A percentile compares a stretch with the other conserved stretches of the same genome.
phyloP scores from a whole-genome alignment of 306 rosid genomes.

The Cucurbita ficifolia region DNA sequence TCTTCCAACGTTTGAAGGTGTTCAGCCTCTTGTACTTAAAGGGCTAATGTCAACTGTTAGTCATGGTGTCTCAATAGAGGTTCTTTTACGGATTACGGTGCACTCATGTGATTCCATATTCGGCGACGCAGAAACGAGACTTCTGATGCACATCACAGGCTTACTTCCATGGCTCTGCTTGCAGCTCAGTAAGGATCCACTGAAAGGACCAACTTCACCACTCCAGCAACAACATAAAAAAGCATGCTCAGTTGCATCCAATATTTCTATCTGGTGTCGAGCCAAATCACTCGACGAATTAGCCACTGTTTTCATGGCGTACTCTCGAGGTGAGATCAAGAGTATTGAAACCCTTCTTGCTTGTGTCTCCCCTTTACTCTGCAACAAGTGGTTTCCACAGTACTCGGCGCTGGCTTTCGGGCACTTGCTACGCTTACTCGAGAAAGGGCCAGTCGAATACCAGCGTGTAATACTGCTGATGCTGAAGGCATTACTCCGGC shows the following conservation, averaged over 20 bases:
- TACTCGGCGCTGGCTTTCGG: constrained; percentile 91
- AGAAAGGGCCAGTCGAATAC: constrained; percentile 89
- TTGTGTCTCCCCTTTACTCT: constrained; percentile 78
- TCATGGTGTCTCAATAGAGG: constrained; percentile 83
- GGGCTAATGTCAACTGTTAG: constrained; percentile 91
- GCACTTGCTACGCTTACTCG: constrained; percentile 74
- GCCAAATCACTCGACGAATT: constrained; percentile 84
- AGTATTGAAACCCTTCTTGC: constrained; percentile 68
- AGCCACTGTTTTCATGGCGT: constrained; percentile 66
- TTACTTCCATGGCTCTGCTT: constrained; percentile 96
- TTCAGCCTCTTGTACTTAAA: constrained; percentile 94
- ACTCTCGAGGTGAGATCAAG: constrained; percentile 80
- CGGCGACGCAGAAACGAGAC: constrained; percentile 87
- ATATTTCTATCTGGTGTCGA: constrained; percentile 82
- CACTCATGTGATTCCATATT: constrained; percentile 96
- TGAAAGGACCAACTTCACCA: constrained; percentile 71
- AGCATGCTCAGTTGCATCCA: constrained; percentile 86
- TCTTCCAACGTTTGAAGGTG: constrained; percentile 91
- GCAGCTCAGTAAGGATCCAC: constrained; percentile 77
- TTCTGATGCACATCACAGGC: constrained; percentile 93
- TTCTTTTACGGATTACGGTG: constrained; percentile 78
- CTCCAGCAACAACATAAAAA: constrained; percentile 79
- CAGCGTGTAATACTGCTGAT: constrained; percentile 89
- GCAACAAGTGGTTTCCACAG: constrained; percentile 92
- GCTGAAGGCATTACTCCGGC: constrained; percentile 95